A percentile compares a stretch with the other conserved stretches of the same genome.
phyloP scores from a whole-genome alignment of 1,284 basidiomycete species.

The Rugiboletus extremiorientalis region DNA sequence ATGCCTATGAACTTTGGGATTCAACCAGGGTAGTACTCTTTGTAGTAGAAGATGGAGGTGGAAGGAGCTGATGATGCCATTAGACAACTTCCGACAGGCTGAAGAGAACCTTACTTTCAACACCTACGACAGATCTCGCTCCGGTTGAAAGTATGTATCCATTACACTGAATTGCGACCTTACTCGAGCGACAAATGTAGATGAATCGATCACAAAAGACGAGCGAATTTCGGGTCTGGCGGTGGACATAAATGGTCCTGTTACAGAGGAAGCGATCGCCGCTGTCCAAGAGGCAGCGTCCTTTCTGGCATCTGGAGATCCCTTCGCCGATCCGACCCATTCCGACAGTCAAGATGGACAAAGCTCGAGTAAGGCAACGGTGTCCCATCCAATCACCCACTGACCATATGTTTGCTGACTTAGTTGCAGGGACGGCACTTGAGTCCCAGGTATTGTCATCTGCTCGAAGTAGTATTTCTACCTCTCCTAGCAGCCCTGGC shows the following conservation, averaged over 20 bases:
- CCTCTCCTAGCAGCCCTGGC: conserved; percentile 8
- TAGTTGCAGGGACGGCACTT: not conserved
- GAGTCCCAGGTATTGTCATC: not conserved
- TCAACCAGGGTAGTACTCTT: not conserved
- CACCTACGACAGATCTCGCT: not conserved
- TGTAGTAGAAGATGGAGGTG: not conserved
- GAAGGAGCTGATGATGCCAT: not conserved
- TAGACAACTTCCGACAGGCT: not conserved
- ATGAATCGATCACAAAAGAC: not conserved
- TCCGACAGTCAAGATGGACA: not conserved
- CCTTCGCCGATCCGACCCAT: not conserved
- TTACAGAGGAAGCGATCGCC: not conserved
- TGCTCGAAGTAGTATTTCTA: not conserved
- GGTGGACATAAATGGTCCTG: not conserved
- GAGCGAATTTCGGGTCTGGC: not conserved
- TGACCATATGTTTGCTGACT: not conserved
- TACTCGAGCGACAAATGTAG: not conserved
- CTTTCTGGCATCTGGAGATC: not conserved
- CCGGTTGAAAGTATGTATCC: not conserved
- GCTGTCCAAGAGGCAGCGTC: not conserved
- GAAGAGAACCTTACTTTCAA: not conserved
- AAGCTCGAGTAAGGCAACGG: not conserved
- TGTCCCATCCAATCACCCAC: not conserved
- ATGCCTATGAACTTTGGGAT: not conserved
- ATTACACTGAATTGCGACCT: not conserved